phyloP scores from a whole-genome alignment of 305 asterid species.

The Striga hermonthica region DNA sequence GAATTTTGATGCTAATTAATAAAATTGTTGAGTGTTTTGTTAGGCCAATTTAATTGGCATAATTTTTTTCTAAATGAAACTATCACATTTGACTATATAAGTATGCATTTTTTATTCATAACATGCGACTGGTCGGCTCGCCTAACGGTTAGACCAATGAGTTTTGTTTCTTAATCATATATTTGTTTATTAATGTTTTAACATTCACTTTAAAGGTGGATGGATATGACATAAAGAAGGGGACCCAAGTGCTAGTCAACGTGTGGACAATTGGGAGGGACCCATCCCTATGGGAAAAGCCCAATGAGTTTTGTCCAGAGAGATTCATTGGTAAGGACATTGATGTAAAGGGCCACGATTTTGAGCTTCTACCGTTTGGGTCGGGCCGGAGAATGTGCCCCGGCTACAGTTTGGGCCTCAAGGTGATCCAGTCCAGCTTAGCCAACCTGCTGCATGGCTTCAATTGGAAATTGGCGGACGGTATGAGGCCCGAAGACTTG shows the following conservation, averaged over 20 bases:
- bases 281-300: constrained; percentile 66
- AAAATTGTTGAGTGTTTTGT: no score
- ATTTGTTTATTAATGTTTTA: neutral
- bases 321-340: constrained; percentile 58
- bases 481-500: constrained; percentile 45
- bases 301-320: constrained; percentile 53
- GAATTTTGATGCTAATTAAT: no score
- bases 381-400: constrained; percentile 92
- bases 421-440: constrained; percentile 65
- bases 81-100: no score
- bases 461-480: constrained; percentile 51
- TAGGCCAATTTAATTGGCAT: no score
- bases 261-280: constrained; percentile 78
- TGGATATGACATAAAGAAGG: constrained; percentile 40
- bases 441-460: constrained; percentile 79
- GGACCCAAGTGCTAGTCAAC: constrained; percentile 53
- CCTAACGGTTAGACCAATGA: no score
- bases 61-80: no score
- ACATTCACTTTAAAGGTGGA: constrained; percentile 25
- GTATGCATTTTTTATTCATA: no score
- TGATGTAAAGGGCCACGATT: constrained; percentile 69
- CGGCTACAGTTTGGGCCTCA: constrained; percentile 65
- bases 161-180: no score
- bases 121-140: no score
- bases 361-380: constrained; percentile 71